Percentiles rank a stretch among this genome's conserved stretches.
phyloP scores from a whole-genome alignment of 106 monocot genomes.

The Acorus gramineus region DNA sequence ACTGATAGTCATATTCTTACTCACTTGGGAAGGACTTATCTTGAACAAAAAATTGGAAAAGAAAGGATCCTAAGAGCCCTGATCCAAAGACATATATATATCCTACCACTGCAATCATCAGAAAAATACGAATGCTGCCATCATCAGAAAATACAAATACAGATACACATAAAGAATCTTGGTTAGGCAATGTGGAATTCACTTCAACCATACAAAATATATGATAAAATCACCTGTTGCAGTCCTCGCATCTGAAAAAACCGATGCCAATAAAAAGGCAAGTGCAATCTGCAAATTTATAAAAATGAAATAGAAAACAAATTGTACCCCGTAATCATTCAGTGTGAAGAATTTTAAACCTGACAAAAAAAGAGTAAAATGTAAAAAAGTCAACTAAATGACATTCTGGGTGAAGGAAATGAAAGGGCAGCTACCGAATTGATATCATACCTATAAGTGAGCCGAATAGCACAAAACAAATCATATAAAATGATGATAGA shows the following conservation, averaged over 20 bases:
- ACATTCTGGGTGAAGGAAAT: too few relatives aligned
- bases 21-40: constrained; percentile 41
- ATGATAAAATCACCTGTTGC: constrained; percentile 25
- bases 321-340: constrained; percentile 68
- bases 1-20: not conserved
- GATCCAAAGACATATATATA: constrained; percentile 54
- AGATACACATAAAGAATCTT: constrained; percentile 1
- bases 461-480: constrained; percentile 64
- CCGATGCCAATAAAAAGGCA: constrained; percentile 41
- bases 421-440: not conserved
- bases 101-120: constrained; percentile 28
- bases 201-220: too few relatives aligned
- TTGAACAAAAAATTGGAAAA: constrained; percentile 32
- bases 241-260: constrained; percentile 58
- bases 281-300: constrained; percentile 71
- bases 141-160: too few relatives aligned
- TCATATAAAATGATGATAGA: constrained; percentile 50
- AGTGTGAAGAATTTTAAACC: constrained; percentile 56
- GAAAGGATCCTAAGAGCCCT: constrained; percentile 36
- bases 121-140: not conserved
- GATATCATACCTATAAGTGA: constrained; percentile 51
- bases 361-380: not conserved
- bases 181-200: too few relatives aligned
- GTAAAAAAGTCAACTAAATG: too few relatives aligned
- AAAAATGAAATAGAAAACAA: constrained; percentile 62